Conservation (phyloP, 805 yeast species). For the Monosporozyma unispora region DNA sequence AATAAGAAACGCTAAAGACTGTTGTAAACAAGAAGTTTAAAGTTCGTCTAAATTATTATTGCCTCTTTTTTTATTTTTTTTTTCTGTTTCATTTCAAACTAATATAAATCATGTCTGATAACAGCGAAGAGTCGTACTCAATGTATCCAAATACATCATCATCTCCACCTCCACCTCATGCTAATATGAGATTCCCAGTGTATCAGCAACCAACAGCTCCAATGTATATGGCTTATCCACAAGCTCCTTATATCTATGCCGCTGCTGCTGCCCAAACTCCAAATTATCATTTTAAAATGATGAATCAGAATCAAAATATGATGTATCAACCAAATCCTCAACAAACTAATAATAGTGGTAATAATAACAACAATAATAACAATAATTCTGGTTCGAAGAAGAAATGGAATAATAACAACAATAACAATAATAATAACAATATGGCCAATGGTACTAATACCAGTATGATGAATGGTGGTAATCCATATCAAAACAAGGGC, state of each 20-base stretch:
- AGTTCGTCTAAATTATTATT: too few species aligned
- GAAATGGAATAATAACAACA: conserved; percentile 17
- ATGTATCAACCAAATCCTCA: conserved; percentile 6
- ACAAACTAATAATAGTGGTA: conserved; percentile 7
- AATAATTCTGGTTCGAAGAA: conserved; percentile 14
- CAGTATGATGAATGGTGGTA: conserved; percentile 1
- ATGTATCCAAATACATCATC: conserved; percentile 30
- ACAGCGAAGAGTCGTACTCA: conserved; percentile 26
- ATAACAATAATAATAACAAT: conserved; percentile 2
- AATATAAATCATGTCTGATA: conserved; percentile 8
- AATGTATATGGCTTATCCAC: conserved; percentile 22
- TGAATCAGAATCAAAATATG: conserved; percentile 20
- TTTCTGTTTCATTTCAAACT: too few species aligned
- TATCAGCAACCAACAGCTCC: conserved; percentile 25
- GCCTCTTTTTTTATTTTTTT: too few species aligned
- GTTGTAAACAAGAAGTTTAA: too few species aligned
- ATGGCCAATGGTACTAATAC: too few species aligned
- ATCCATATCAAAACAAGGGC: conserved; percentile 8
- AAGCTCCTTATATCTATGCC: conserved; percentile 21
- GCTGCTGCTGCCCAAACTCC: conserved; percentile 24
- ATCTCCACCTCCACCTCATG: conserved; percentile 25
- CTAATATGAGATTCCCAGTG: conserved; percentile 24
- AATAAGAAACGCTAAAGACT: too few species aligned
- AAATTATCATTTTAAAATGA: conserved; percentile 21
- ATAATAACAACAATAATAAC: conserved; percentile 2